Conservation (phyloP, 2,329 filamentous ascomycete genomes). For the Xylaria sp. region DNA sequence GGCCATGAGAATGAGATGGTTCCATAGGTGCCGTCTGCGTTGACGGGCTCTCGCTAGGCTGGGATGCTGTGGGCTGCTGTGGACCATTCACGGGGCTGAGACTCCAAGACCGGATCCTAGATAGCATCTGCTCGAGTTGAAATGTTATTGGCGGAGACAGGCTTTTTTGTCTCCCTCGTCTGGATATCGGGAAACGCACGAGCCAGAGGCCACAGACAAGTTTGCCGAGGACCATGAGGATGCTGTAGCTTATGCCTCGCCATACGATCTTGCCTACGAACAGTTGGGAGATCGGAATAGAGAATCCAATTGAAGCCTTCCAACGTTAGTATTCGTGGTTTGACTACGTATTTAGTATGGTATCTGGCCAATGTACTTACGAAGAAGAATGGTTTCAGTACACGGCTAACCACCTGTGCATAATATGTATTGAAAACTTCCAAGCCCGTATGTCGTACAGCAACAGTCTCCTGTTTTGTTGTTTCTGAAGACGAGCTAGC, state of each 20-base stretch:
- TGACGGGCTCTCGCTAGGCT: not conserved
- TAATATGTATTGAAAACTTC: constrained; percentile 57
- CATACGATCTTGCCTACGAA: constrained; percentile 73
- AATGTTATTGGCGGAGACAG: constrained; percentile 26
- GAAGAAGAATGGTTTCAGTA: constrained; percentile 80
- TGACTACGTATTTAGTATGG: not conserved
- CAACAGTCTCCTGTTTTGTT: constrained; percentile 19
- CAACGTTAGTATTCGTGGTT: constrained; percentile 4
- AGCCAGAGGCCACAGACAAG: constrained; percentile 70
- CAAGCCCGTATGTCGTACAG: not conserved
- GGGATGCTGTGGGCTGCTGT: constrained; percentile 13
- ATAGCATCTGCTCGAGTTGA: constrained; percentile 33
- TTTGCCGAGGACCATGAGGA: constrained; percentile 76
- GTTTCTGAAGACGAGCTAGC: not conserved
- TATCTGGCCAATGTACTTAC: constrained; percentile 55
- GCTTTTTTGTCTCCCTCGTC: constrained; percentile 15
- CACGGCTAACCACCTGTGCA: constrained; percentile 53
- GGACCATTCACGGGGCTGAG: not conserved
- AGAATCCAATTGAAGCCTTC: constrained; percentile 75
- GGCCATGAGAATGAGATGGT: not conserved
- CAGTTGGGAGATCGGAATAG: constrained; percentile 78
- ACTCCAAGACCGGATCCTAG: constrained; percentile 28
- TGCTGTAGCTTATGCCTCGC: constrained; percentile 77
- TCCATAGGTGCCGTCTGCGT: constrained; percentile 7
- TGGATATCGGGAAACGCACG: constrained; percentile 51